A percentile compares a stretch with the other conserved stretches of the same genome.
Conservation (phyloP, 495 filamentous ascomycete genomes). For the Stereocaulon alpinum region DNA sequence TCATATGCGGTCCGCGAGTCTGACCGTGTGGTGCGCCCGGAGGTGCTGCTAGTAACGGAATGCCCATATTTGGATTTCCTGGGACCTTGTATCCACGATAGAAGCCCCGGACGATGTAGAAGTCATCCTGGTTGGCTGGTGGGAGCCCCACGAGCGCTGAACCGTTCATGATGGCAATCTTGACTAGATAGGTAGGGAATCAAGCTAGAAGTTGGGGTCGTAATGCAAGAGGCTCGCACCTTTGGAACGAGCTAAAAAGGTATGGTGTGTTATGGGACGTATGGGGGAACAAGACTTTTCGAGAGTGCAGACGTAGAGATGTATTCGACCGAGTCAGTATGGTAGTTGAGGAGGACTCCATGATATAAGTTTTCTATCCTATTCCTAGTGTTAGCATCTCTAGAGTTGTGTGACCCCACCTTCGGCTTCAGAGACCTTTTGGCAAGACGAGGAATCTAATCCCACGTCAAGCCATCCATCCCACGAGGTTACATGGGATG, state of each 20-base stretch:
- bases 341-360: too few species aligned
- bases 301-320: too few species aligned
- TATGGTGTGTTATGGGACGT: too few species aligned
- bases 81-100: background rate
- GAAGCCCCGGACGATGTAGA: constrained; percentile 2
- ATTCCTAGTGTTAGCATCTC: too few species aligned
- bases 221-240: background rate
- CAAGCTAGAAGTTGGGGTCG: background rate
- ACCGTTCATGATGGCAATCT: background rate
- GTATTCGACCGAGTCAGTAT: too few species aligned
- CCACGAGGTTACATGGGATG: too few species aligned
- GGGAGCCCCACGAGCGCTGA: constrained; percentile 7
- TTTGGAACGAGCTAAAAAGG: background rate
- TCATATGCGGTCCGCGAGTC: background rate
- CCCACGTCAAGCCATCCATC: too few species aligned
- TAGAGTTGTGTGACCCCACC: too few species aligned
- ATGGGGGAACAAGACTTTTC: too few species aligned
- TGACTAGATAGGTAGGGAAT: background rate
- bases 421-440: too few species aligned
- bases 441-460: too few species aligned
- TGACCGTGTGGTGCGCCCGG: background rate
- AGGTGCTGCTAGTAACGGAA: background rate
- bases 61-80: background rate
- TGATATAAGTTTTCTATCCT: too few species aligned
- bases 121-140: constrained; percentile 5